These are phyloP conservation scores for Wickerhamomyces alni DNA, from an alignment of 805 yeast species.

Conservation along the genomic window DNA sequence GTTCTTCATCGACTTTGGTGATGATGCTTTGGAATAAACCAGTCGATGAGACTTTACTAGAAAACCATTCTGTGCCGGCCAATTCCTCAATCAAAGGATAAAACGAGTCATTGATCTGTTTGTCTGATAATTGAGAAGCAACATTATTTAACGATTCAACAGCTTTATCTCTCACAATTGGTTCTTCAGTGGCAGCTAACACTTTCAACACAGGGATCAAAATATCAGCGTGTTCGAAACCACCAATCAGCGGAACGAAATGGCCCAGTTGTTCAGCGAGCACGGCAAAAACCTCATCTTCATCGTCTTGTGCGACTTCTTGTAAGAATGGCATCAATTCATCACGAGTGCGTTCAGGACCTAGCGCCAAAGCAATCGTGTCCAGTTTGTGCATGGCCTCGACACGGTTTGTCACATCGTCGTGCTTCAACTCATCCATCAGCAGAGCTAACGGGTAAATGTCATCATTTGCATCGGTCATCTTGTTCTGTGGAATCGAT, in stretches of 20 bases:
- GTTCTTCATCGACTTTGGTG: slow-evolving; percentile 46
- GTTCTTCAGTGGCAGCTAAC: slow-evolving; percentile 91
- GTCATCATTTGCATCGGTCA: slow-evolving; percentile 22
- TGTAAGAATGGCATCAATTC: slow-evolving; percentile 89
- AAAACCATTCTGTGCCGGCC: slow-evolving; percentile 90
- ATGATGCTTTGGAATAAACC: slow-evolving; percentile 76
- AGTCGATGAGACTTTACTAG: slow-evolving; percentile 84
- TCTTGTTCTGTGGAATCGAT: neutral
- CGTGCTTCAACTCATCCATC: slow-evolving; percentile 96
- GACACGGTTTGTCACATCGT: slow-evolving; percentile 88
- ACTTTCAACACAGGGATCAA: slow-evolving; percentile 63
- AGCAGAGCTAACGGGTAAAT: slow-evolving; percentile 91
- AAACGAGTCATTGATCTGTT: slow-evolving; percentile 60
- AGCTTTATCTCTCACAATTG: slow-evolving; percentile 91
- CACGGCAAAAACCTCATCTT: slow-evolving; percentile 94
- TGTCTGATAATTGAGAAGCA: slow-evolving; percentile 53
- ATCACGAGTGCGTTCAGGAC: slow-evolving; percentile 84
- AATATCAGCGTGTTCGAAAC: slow-evolving; percentile 54
- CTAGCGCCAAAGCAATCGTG: slow-evolving; percentile 91
- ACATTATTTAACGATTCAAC: slow-evolving; percentile 76
- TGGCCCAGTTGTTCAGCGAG: slow-evolving; percentile 86
- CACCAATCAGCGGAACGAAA: slow-evolving; percentile 88
- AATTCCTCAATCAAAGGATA: slow-evolving; percentile 73
- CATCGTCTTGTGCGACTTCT: slow-evolving; percentile 88
- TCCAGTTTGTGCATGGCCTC: slow-evolving; percentile 92